Base-by-base conservation (phyloP, 345 rosid species). In the Euclidium syriacum region DNA sequence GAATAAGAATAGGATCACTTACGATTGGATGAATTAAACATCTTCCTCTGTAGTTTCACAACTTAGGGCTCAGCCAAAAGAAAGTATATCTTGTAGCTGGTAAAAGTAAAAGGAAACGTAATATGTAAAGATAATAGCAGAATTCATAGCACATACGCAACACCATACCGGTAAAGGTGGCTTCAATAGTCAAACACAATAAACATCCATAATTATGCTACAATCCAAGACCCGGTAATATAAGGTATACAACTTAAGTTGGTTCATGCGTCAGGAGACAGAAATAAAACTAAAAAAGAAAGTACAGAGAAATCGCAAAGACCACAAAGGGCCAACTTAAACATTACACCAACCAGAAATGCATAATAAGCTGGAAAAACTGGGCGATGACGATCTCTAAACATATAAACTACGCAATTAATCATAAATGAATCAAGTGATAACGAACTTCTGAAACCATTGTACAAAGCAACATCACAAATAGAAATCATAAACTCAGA, bases 11-110 rank as follows among this genome's bases (percentile, higher is more conserved):
- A 18, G 24, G 6, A 40, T 23, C 42, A 68, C 92, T 77, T 76
- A 85, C 94, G 77, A 43, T 44, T 80, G 6, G 82, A 71, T 17
- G 85, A 71, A 14, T 77, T 83, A 25, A 82, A 88, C 96, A 88
- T 88, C 64, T 46, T 78, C 19, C 25, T 27, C 52, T 46, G 26
- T 56, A 39, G 48, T 55, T 12, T 61, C 18, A 56, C 55, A 48
- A 53, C 57, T 29, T 25, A 40, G 24, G 47, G 11, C 17, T 4
- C 35, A 63, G 52, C 46, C 70, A 71, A 57, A 19, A 34, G 51
- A 40, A 48, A 24, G 2, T n/a, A 16, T 53, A 20, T 29, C 74
- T 46, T 54, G 51, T 8, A 46, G 58, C 63, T 35, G 43, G 51
- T 9, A 15, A 35, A 26, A 2, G 4, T 4, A 58, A 20, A 3